Conservation (phyloP, 2,329 filamentous ascomycete genomes). For the Chaetomium globosum region DNA sequence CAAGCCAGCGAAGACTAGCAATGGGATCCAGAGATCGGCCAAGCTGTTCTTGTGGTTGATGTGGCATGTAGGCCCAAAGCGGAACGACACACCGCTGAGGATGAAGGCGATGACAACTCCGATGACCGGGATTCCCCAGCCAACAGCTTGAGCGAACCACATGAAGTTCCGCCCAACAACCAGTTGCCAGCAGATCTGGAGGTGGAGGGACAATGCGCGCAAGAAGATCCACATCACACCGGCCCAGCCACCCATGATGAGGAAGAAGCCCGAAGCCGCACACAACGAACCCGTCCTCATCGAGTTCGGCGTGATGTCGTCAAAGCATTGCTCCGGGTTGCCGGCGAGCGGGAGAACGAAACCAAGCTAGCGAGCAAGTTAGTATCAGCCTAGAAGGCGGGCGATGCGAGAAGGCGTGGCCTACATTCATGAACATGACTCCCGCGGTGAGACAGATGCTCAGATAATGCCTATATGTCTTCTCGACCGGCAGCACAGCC, state of each 20-base stretch:
- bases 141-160: slow-evolving; percentile 75
- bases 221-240: slow-evolving; percentile 90
- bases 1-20: slow-evolving; percentile 74
- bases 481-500: slow-evolving; percentile 77
- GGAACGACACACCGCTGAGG: slow-evolving; percentile 89
- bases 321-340: slow-evolving; percentile 78
- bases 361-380: slow-evolving; percentile 67
- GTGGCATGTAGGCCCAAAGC: slow-evolving; percentile 89
- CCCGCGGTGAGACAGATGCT: slow-evolving; percentile 82
- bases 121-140: slow-evolving; percentile 80
- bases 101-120: slow-evolving; percentile 76
- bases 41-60: slow-evolving; percentile 88
- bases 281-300: slow-evolving; percentile 83
- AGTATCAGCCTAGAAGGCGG: not conserved
- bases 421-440: slow-evolving; percentile 76
- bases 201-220: slow-evolving; percentile 84
- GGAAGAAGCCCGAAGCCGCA: slow-evolving; percentile 82
- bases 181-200: slow-evolving; percentile 97
- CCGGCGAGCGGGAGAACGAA: slow-evolving; percentile 86
- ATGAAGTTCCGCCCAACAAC: slow-evolving; percentile 88
- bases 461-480: slow-evolving; percentile 89
- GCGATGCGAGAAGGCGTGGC: slow-evolving; percentile 41
- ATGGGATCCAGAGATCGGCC: slow-evolving; percentile 85
- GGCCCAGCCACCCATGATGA: slow-evolving; percentile 83
- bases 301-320: slow-evolving; percentile 88